Evolutionary conservation across 345 rosid genomes (phyloP).

Genomic region (Acer saccharum): DNA sequence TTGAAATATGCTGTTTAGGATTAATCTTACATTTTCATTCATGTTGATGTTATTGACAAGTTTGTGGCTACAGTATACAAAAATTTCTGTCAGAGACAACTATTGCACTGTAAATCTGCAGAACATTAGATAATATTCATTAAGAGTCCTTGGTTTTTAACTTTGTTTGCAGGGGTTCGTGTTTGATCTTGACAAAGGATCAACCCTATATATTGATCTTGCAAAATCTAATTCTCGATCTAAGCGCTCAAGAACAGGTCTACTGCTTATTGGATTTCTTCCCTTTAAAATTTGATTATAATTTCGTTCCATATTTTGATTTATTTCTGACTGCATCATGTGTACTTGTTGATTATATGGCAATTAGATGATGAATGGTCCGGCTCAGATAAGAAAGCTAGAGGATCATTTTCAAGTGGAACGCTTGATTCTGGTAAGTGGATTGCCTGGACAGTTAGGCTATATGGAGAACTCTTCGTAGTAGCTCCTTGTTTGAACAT

Average conservation of each 20-base stretch:
- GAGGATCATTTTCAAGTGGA: slow-evolving; percentile 38
- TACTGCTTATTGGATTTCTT: slow-evolving; percentile 18
- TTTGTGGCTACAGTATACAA: neutral
- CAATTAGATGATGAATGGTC: slow-evolving; percentile 59
- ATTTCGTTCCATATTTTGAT: slow-evolving; percentile 10
- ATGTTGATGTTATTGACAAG: neutral
- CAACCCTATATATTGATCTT: slow-evolving; percentile 77
- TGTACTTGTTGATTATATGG: slow-evolving; percentile 21
- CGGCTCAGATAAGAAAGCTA: slow-evolving; percentile 60
- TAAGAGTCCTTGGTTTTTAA: slow-evolving; percentile 20
- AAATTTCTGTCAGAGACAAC: neutral
- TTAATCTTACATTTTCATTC: neutral
- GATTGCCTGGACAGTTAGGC: slow-evolving; percentile 10
- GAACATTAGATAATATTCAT: neutral
- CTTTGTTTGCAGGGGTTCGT: slow-evolving; percentile 69
- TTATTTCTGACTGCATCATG: slow-evolving; percentile 1
- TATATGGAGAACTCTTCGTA: slow-evolving; percentile 19
- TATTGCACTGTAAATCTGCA: neutral
- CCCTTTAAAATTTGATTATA: neutral
- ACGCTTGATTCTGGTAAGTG: slow-evolving; percentile 60
- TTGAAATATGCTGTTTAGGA: neutral
- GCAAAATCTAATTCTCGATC: slow-evolving; percentile 90
- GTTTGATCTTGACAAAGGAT: slow-evolving; percentile 88
- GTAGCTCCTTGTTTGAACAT: slow-evolving; percentile 13
- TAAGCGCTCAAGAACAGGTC: slow-evolving; percentile 81